phyloP scores from a whole-genome alignment of 768 basidiomycete genomes.

The Chiua virens region DNA sequence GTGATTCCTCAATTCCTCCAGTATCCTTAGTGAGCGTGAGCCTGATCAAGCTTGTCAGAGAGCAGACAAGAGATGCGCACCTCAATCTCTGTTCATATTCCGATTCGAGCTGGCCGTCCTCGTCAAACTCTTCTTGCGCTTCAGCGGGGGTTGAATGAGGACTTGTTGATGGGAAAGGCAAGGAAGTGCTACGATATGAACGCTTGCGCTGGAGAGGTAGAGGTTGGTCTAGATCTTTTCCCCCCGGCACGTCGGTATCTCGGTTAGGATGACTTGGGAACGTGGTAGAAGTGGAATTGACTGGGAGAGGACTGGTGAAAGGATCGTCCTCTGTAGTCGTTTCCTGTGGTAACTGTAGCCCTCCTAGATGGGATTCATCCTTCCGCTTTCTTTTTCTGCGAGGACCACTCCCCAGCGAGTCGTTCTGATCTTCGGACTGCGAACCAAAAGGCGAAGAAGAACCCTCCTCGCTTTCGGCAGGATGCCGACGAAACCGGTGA shows the following conservation, averaged over 20 bases:
- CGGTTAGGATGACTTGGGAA: constrained; percentile 1
- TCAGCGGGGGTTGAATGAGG: constrained; percentile 32
- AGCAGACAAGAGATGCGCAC: constrained; percentile 11
- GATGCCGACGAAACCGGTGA: constrained; percentile 34
- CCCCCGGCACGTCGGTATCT: constrained; percentile 3
- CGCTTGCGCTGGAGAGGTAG: constrained; percentile 1
- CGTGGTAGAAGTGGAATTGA: background rate
- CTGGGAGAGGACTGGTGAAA: constrained; percentile 1
- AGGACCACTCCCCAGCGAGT: constrained; percentile 21
- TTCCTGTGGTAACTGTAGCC: constrained; percentile 20
- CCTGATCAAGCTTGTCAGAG: background rate
- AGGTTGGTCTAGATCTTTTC: background rate
- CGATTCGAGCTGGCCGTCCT: constrained; percentile 41
- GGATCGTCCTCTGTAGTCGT: constrained; percentile 10
- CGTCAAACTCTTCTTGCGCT: constrained; percentile 43
- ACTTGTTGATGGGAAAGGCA: constrained; percentile 26
- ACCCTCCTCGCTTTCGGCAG: constrained; percentile 47
- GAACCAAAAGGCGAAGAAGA: constrained; percentile 47
- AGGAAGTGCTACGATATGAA: constrained; percentile 35
- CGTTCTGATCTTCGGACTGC: constrained; percentile 41
- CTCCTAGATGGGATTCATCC: constrained; percentile 26
- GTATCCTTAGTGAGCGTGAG: constrained; percentile 41
- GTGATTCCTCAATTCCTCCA: constrained; percentile 57
- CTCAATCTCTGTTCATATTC: constrained; percentile 52
- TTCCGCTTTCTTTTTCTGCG: constrained; percentile 10